Evolutionary conservation across 768 basidiomycete genomes (phyloP), one percentile per base, ranked within the genome.

Genomic region (Omphalotus guepiniiformis): DNA sequence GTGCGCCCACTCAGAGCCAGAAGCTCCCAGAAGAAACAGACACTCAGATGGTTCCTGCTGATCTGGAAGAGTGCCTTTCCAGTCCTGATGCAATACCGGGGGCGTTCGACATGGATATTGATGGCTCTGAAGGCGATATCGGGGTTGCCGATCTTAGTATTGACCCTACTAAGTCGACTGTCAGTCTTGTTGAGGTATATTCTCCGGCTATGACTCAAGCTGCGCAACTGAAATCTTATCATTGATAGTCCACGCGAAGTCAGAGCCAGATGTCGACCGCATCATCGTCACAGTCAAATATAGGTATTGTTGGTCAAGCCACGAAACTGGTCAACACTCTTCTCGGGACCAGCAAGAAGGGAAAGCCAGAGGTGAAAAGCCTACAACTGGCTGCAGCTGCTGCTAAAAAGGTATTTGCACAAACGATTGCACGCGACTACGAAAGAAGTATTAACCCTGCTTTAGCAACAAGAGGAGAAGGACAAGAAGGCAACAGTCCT

Each of bases 391-490:
- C 93, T 13, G 87, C 89, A 0, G 78, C 78, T 15, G 88, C 82
- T 2, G 91, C 90, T 3, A 94, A 91, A 72, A 95, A 86, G 84
- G 93, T 93, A 15, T n/a, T 71, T 58, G 8, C 30, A 15, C 3
- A 42, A 29, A 27, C 15, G 26, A 3, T 46, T 23, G 38, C 27
- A 23, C 27, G 19, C n/a, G 35, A 38, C 51, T 19, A 46, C 21
- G 15, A 26, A 9, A 26, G 26, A 37, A 4, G 37, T 32, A 21
- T 47, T 53, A 30, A 55, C 49, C 39, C 42, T 53, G 38, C 6
- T 35, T 42, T 58, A 96, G 94, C 90, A 94, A 74, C 88, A 94
- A 72, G 89, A 88, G 54, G 88, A 90, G 59, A 75, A 78, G 27
- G 91, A 90, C 53, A 90, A 85, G 67, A 91, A 88, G 64, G 78